These are phyloP conservation scores for Colletotrichum lentis DNA, from an alignment of 2,329 filamentous ascomycete genomes.

Conservation along the genomic window DNA sequence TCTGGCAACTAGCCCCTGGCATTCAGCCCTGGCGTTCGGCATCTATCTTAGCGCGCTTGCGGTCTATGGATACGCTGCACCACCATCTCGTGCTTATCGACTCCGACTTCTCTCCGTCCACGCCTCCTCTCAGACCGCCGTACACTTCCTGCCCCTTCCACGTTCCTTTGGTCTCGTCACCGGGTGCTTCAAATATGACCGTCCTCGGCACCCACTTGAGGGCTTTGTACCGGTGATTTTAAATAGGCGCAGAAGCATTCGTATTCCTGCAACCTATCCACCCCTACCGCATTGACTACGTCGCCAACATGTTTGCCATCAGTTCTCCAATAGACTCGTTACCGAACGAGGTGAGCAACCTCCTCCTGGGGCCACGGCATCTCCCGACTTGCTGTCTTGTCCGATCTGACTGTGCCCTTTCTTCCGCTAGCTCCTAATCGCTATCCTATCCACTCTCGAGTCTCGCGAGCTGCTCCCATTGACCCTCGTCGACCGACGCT, in stretches of 20 bases:
- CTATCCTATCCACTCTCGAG: constrained; percentile 57
- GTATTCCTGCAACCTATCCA: constrained; percentile 4
- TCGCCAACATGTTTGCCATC: constrained; percentile 27
- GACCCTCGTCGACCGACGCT: constrained; percentile 66
- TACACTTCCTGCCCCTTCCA: constrained; percentile 4
- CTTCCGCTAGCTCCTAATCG: constrained; percentile 58
- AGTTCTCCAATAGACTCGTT: constrained; percentile 43
- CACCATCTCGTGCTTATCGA: not conserved
- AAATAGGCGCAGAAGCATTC: constrained; percentile 21
- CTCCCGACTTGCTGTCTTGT: not conserved
- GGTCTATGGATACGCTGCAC: not conserved
- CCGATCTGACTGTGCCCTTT: not conserved
- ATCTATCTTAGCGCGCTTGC: constrained; percentile 26
- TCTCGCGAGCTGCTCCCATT: constrained; percentile 64
- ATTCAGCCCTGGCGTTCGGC: constrained; percentile 14
- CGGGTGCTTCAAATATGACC: constrained; percentile 28
- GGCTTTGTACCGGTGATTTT: constrained; percentile 9
- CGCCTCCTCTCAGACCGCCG: constrained; percentile 1
- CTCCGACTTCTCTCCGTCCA: not conserved
- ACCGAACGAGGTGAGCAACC: constrained; percentile 47
- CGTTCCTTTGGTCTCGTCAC: not conserved
- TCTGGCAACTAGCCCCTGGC: too few relatives aligned
- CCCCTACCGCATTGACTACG: not conserved
- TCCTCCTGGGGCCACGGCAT: not conserved
- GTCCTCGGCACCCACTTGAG: not conserved